Evolutionary conservation across 345 rosid species (phyloP).

Genomic region (Dipteronia dyeriana): DNA sequence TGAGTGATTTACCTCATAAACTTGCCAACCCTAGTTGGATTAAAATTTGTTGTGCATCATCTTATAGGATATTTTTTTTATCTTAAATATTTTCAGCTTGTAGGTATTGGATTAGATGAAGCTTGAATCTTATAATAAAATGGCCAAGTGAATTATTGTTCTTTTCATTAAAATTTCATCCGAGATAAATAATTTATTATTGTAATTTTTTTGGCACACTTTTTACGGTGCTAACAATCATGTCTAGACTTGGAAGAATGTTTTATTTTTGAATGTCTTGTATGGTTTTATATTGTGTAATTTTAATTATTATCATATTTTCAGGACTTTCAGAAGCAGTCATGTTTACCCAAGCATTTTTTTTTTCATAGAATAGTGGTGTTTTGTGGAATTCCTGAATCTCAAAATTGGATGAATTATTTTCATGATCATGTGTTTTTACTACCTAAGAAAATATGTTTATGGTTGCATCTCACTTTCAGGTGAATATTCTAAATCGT

Average conservation of each 20-base stretch:
- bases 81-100: too few species aligned
- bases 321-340: neutral
- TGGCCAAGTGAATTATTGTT: neutral
- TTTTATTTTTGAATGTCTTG: neutral
- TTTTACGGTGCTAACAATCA: neutral
- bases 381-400: neutral
- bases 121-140: neutral
- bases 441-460: neutral
- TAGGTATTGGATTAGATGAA: neutral
- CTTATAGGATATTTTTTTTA: too few species aligned
- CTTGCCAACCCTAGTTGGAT: neutral
- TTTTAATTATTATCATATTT: neutral
- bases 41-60: neutral
- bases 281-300: neutral
- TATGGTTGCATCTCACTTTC: constrained; percentile 33
- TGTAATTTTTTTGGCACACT: neutral
- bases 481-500: constrained; percentile 94
- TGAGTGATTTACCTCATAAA: neutral
- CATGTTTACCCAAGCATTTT: neutral
- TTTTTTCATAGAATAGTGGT: neutral
- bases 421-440: constrained; percentile 9
- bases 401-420: neutral
- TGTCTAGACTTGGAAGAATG: neutral
- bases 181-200: neutral
- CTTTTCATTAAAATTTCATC: too few species aligned